phyloP scores from a whole-genome alignment of 139 green algal species.

The Coelastrella sp. region DNA sequence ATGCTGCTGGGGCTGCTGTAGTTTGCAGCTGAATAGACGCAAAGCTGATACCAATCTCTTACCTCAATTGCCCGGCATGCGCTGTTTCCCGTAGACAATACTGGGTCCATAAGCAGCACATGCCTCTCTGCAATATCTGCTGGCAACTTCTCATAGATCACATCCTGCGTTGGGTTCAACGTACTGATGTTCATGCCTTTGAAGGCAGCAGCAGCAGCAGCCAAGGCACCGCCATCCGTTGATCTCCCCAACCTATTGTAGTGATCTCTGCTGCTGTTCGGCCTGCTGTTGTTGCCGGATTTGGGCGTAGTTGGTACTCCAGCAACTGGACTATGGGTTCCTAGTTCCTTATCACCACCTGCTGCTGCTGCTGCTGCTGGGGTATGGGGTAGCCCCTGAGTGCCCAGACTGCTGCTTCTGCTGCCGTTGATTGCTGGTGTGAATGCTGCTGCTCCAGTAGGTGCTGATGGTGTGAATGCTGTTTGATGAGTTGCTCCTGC shows the following conservation, averaged over 20 bases:
- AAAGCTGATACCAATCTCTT: not conserved
- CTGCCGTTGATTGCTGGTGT: not conserved
- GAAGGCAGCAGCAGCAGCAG: slow-evolving; percentile 14
- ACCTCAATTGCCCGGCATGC: slow-evolving; percentile 80
- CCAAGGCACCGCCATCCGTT: not conserved
- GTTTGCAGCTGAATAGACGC: too few species aligned
- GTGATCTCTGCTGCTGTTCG: slow-evolving; percentile 25
- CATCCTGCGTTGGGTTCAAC: slow-evolving; percentile 22
- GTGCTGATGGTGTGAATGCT: not conserved
- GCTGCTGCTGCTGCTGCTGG: slow-evolving; percentile 9
- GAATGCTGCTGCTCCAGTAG: not conserved
- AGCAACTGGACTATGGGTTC: not conserved
- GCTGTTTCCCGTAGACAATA: slow-evolving; percentile 88
- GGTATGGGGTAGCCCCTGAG: not conserved
- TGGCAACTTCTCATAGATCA: slow-evolving; percentile 98
- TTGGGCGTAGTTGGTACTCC: not conserved
- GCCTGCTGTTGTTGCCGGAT: not conserved
- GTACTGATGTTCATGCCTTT: not conserved
- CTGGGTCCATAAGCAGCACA: slow-evolving; percentile 96
- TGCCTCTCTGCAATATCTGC: slow-evolving; percentile 91
- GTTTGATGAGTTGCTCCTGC: slow-evolving; percentile 23
- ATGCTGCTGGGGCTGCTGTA: too few species aligned
- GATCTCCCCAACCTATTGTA: not conserved
- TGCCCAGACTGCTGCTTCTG: not conserved
- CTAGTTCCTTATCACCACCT: not conserved